Evolutionary conservation across 805 yeast genomes (phyloP), one percentile per base, ranked within the genome.

Genomic region (Candida cerambycidarum): DNA sequence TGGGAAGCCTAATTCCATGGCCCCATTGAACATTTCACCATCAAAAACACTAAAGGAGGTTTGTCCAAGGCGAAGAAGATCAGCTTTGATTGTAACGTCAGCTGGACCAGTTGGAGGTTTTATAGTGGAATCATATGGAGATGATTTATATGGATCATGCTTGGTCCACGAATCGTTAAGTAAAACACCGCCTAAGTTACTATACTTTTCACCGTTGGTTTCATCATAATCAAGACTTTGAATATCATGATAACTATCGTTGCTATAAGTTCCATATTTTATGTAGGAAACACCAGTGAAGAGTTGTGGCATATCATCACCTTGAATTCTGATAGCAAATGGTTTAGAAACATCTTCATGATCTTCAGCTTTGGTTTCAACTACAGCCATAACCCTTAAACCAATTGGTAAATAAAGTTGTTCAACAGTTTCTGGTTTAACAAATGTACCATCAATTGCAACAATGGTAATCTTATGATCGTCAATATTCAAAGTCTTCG

Each of bases 381-480:
- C 51, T 9, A 60, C 34, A 7, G 57, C 50, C 3, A 67, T 54
- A 13, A 58, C 44, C 32, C 70, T 43, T 10, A 65, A 52, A 1
- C 69, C 70, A 32, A 61, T 63, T 1, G 70, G 67, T 25, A 65
- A 43, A 18, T 56, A 52, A 3, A 63, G 30, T 19, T 61, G 63
- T 21, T 60, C 54, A 12, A 46, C 59, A 12, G 36, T 38, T 15
- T 36, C 43, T 7, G 70, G 67, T 9, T 52, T 19, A 11, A 61
- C 54, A 32, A 58, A 65, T 1, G 52, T 43, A 12, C 69, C 69
- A 39, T 65, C 70, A 13, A 65, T 53, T 12, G 68, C 66, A 17
- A 65, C 48, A 7, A 62, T 51, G 25, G 52, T 49, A 25, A 65
- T 39, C 18, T 52, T 50, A 39, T 63, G 70, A 40, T 58, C 65